Percentiles rank a stretch among this genome's conserved stretches.
phyloP scores from a whole-genome alignment of 305 asterid genomes.

The Fraxinus dipetala region DNA sequence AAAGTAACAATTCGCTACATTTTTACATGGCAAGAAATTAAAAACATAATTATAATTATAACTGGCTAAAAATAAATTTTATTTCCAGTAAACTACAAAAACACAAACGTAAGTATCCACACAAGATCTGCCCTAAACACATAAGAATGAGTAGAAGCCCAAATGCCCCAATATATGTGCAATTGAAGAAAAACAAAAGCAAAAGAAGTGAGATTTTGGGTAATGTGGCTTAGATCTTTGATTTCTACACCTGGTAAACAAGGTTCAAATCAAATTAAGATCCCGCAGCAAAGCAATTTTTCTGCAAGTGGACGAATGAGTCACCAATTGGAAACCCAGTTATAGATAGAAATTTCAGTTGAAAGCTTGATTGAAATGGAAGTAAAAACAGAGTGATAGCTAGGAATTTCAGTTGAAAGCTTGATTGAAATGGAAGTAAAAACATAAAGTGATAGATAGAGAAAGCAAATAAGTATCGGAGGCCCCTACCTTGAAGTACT shows the following conservation, averaged over 20 bases:
- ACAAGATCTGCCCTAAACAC: constrained; percentile 51
- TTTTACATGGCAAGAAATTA: background rate
- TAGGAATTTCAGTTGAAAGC: constrained; percentile 30
- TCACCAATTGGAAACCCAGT: constrained; percentile 13
- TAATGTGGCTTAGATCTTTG: constrained; percentile 66
- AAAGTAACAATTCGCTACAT: background rate
- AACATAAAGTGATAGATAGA: background rate
- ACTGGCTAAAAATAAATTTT: background rate
- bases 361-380: constrained; percentile 53
- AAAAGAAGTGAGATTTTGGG: constrained; percentile 19
- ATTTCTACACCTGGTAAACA: constrained; percentile 40
- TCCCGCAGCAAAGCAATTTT: constrained; percentile 35
- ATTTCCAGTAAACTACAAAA: constrained; percentile 13
- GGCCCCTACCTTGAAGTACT: constrained; percentile 44
- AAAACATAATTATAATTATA: background rate
- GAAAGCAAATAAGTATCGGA: constrained; percentile 14
- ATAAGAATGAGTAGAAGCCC: background rate
- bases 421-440: constrained; percentile 57
- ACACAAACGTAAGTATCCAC: background rate
- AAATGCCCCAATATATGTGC: constrained; percentile 2
- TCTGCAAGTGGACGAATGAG: background rate
- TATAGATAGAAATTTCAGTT: constrained; percentile 20
- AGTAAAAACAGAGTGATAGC: constrained; percentile 29
- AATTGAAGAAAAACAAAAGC: constrained; percentile 20
- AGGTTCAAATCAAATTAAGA: constrained; percentile 31